Evolutionary conservation across 2,329 filamentous ascomycete genomes (phyloP), one percentile per base, ranked within the genome.

Genomic region (Trichoderma asperellum): DNA sequence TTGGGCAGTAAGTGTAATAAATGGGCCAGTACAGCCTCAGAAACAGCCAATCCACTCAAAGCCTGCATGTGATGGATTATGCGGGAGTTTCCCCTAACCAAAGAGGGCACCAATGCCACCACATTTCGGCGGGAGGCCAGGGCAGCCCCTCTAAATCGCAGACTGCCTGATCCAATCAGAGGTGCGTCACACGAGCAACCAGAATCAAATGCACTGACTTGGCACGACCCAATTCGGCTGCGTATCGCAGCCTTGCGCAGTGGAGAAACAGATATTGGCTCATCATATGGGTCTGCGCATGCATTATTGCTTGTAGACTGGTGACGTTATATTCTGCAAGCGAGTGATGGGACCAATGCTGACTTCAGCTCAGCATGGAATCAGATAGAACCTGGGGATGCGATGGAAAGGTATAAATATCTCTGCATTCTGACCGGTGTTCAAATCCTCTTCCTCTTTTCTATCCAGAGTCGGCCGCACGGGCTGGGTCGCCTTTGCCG

Each of bases 101-200:
- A 58, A 35, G 55, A 58, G 55, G 18, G 7, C 35, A 5, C 1
- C 8, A 21, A 7, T 12, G 47, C 55, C 24, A 2, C 52, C 62
- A 7, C 6, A 34, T 34, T 12, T 47, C 52, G 40, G 62, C 62
- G 18, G 43, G 62, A 65, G 62, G 52, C 62, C 52, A 2, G 61
- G 10, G 14, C 29, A 40, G 24, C 29, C 62, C 27, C 62, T 43
- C 40, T 16, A 24, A 35, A 53, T 53, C n/a, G 8, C 5, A 12
- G 32, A 24, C 37, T 55, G 37, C 37, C 11, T 18, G 11, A 29
- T 57, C 62, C 62, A 65, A 65, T 65, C 52, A 57, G 62, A 65
- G 52, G 35, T 34, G 49, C 62, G 47, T 57, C 52, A 18, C 16
- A 34, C 47, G 52, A 27, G 34, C 49, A 11, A 10, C 5, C 21